Conservation (phyloP, 2,329 filamentous ascomycete species). For the Cercospora zeae-maydis region DNA sequence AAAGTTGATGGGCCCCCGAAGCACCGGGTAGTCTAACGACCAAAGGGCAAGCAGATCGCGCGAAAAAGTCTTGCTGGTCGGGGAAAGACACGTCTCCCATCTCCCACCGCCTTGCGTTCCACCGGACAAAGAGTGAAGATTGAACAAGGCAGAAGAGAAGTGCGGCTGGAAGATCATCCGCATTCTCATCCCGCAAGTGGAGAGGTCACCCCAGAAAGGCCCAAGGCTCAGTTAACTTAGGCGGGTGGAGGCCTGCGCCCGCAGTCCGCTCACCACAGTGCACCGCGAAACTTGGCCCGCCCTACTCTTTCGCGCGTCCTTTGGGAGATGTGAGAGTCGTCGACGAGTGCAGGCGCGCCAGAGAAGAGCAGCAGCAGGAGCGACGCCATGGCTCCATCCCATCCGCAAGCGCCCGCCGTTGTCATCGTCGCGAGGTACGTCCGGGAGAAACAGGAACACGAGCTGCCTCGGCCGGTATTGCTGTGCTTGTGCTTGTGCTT, state of each 20-base stretch:
- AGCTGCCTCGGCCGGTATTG: conserved; percentile 9
- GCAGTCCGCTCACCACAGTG: neutral
- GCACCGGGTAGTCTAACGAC: conserved; percentile 2
- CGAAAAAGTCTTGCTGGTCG: neutral
- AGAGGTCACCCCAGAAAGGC: neutral
- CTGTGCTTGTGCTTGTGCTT: conserved; percentile 9
- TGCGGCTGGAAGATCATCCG: conserved; percentile 2
- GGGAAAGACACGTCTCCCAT: neutral
- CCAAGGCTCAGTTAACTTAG: neutral
- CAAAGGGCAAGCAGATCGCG: neutral
- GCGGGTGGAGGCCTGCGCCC: neutral
- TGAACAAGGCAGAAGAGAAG: neutral
- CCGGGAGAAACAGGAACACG: conserved; percentile 21
- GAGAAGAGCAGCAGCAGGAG: neutral
- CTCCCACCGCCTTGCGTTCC: neutral
- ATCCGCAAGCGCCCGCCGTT: conserved; percentile 44
- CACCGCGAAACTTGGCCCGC: neutral
- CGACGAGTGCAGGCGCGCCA: neutral
- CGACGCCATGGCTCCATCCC: neutral
- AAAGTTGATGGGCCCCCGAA: neutral
- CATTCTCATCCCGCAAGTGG: neutral
- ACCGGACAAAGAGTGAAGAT: neutral
- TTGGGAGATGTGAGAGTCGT: neutral
- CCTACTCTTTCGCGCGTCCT: neutral
- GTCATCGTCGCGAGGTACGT: conserved; percentile 52